These are phyloP conservation scores for Boletellus sp. DNA, from an alignment of 768 basidiomycete species.

Conservation along the genomic window DNA sequence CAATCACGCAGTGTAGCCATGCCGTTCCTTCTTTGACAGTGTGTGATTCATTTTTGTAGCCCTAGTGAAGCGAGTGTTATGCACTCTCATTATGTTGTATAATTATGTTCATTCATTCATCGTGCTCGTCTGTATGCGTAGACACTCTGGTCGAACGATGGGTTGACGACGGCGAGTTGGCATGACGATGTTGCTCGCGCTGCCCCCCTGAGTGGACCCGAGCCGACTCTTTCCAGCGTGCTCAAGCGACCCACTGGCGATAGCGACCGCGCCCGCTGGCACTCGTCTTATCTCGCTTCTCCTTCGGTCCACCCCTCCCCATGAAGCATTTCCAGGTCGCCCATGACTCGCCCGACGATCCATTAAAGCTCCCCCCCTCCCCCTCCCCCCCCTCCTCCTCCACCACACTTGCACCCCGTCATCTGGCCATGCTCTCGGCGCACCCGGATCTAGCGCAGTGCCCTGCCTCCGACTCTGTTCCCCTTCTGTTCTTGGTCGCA, in stretches of 20 bases:
- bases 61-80: too few relatives aligned
- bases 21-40: too few relatives aligned
- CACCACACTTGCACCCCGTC: conserved; percentile 10
- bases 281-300: conserved; percentile 20
- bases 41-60: too few relatives aligned
- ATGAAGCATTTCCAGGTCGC: conserved; percentile 41
- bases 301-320: conserved; percentile 21
- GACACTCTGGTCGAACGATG: too few relatives aligned
- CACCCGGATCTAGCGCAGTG: conserved; percentile 9
- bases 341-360: conserved; percentile 41
- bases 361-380: conserved; percentile 9
- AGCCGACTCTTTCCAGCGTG: conserved; percentile 21
- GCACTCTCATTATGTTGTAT: too few relatives aligned
- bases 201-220: conserved; percentile 18
- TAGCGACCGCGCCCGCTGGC: not conserved
- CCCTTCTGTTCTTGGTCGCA: conserved; percentile 7
- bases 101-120: too few relatives aligned
- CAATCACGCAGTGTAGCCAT: too few relatives aligned
- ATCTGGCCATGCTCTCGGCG: conserved; percentile 13
- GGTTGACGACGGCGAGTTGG: too few relatives aligned
- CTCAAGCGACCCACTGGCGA: conserved; percentile 19
- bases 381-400: not conserved
- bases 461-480: conserved; percentile 7
- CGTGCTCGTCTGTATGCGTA: too few relatives aligned
- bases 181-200: conserved; percentile 2